Evolutionary conservation across 1,284 basidiomycete species (phyloP).

Genomic region (Rhizoctonia solani): DNA sequence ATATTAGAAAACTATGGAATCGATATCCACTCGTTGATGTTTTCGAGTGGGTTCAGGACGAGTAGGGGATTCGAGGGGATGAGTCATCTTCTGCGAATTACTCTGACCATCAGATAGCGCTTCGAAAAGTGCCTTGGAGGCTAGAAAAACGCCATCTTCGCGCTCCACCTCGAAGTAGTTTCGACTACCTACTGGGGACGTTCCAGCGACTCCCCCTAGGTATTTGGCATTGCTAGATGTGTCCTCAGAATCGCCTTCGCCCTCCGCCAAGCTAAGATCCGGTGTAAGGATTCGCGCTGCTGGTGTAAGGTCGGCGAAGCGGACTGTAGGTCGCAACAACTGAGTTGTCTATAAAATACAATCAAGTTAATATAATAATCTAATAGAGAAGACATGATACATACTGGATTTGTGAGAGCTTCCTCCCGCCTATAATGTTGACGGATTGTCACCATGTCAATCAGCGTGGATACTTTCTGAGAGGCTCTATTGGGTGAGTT

Average conservation of each 20-base stretch:
- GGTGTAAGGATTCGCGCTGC: not conserved
- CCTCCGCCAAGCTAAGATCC: not conserved
- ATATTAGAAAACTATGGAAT: not conserved
- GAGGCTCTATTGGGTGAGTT: slow-evolving; percentile 12
- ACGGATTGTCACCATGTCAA: slow-evolving; percentile 14
- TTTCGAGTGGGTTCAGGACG: not conserved
- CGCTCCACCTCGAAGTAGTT: slow-evolving; percentile 1
- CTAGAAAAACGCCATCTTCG: not conserved
- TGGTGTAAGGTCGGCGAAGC: slow-evolving; percentile 10
- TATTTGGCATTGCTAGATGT: not conserved
- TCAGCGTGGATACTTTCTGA: slow-evolving; percentile 20
- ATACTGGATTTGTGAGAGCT: not conserved
- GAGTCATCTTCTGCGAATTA: not conserved
- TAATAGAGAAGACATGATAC: not conserved
- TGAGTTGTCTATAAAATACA: not conserved
- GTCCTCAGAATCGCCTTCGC: not conserved
- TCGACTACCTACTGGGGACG: not conserved
- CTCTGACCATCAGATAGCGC: not conserved
- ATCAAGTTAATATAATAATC: not conserved
- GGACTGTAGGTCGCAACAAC: not conserved
- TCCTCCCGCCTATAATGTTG: slow-evolving; percentile 19
- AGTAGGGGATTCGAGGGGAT: not conserved
- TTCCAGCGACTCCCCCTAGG: not conserved
- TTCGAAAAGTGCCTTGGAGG: not conserved
- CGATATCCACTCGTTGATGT: not conserved